Percentiles rank a stretch among this genome's conserved stretches.
These are phyloP conservation scores for Leucoagaricus sp. DNA, from an alignment of 1,284 basidiomycete genomes.

Conservation along the genomic window DNA sequence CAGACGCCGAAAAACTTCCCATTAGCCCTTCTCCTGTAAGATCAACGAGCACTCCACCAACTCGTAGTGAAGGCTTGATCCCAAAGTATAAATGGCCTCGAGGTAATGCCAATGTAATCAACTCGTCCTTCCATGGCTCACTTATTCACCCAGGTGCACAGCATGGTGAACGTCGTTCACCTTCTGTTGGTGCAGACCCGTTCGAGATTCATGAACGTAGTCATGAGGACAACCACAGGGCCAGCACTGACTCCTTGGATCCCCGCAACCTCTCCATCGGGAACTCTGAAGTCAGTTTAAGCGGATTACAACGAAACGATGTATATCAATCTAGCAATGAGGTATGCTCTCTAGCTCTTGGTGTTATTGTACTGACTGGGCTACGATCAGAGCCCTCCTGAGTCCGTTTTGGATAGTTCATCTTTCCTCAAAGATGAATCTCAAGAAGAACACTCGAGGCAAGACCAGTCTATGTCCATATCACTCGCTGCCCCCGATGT, in stretches of 20 bases:
- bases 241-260: conserved; percentile 25
- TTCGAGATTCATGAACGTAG: conserved; percentile 24
- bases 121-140: not conserved
- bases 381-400: conserved; percentile 1
- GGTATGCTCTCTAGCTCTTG: conserved; percentile 11
- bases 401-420: conserved; percentile 8
- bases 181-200: conserved; percentile 20
- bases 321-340: conserved; percentile 22
- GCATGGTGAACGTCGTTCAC: conserved; percentile 8
- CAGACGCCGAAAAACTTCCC: conserved; percentile 54
- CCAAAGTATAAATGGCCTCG: conserved; percentile 45
- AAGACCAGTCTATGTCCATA: no score
- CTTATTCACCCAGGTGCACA: conserved; percentile 1
- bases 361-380: not conserved
- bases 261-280: conserved; percentile 28
- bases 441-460: conserved; percentile 1
- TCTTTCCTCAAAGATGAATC: conserved; percentile 6
- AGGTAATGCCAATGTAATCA: conserved; percentile 18
- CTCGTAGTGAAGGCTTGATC: conserved; percentile 38
- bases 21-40: conserved; percentile 63
- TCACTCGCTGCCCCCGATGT: not conserved
- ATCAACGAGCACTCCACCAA: conserved; percentile 19
- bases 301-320: conserved; percentile 5
- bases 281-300: conserved; percentile 29
- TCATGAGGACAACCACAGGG: conserved; percentile 19